Evolutionary conservation across 2,329 filamentous ascomycete species (phyloP).

Genomic region (Ophiosphaerella narmari): DNA sequence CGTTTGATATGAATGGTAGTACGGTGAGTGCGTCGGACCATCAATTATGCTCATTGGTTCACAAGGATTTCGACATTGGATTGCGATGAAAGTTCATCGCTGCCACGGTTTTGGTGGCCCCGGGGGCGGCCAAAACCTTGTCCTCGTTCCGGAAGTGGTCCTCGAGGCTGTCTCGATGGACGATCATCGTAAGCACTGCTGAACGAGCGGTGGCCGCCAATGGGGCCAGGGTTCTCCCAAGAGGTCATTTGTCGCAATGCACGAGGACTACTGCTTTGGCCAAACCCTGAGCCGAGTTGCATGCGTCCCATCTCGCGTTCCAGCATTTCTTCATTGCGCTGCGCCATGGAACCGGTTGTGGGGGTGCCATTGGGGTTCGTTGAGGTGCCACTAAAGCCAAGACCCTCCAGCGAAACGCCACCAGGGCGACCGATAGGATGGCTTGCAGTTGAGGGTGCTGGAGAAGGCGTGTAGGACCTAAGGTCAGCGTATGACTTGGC

Average conservation of each 20-base stretch:
- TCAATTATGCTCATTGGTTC: constrained; percentile 53
- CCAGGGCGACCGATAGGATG: constrained; percentile 73
- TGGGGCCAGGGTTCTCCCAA: constrained; percentile 64
- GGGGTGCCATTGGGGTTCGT: constrained; percentile 71
- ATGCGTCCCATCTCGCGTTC: constrained; percentile 68
- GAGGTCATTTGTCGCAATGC: constrained; percentile 65
- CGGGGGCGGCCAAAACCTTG: constrained; percentile 60
- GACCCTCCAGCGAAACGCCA: constrained; percentile 52
- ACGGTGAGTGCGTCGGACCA: constrained; percentile 21
- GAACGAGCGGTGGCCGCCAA: constrained; percentile 67
- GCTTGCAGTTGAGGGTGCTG: constrained; percentile 85
- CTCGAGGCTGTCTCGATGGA: constrained; percentile 66
- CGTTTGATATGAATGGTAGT: constrained; percentile 28
- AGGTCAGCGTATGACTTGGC: constrained; percentile 97
- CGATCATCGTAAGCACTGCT: constrained; percentile 63
- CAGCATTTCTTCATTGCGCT: constrained; percentile 62
- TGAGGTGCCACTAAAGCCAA: constrained; percentile 60
- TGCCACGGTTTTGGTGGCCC: constrained; percentile 65
- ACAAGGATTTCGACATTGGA: constrained; percentile 67
- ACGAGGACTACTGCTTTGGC: constrained; percentile 59
- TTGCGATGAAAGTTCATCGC: constrained; percentile 66
- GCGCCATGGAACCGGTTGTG: constrained; percentile 56
- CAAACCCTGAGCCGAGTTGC: constrained; percentile 58
- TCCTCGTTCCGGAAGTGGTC: constrained; percentile 64
- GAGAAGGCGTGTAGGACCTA: constrained; percentile 92